Conservation (phyloP, 331 rosid genomes). For the Saraca asoca region DNA sequence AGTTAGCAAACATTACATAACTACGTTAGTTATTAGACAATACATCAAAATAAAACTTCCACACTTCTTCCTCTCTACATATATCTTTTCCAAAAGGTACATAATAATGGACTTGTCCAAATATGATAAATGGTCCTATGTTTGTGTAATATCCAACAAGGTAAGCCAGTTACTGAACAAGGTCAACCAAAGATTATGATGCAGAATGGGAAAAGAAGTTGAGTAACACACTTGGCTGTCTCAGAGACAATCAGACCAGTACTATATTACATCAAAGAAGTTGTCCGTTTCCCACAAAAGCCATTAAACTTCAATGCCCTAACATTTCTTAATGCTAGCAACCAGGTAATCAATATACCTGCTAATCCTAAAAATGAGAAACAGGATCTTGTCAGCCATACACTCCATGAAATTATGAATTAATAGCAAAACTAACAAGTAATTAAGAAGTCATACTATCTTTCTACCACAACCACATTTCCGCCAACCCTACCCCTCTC, state of each 20-base stretch:
- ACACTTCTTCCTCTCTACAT: background rate
- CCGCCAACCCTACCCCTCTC: background rate
- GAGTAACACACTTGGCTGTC: background rate
- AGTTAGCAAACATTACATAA: constrained; percentile 1
- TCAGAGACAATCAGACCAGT: background rate
- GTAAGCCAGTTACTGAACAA: constrained; percentile 4
- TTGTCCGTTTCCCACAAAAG: background rate
- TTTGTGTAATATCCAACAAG: background rate
- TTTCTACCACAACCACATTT: too few relatives aligned
- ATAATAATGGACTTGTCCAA: background rate
- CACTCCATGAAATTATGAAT: too few relatives aligned
- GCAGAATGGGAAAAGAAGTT: background rate
- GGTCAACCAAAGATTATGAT: constrained; percentile 20
- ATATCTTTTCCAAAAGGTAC: background rate
- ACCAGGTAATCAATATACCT: too few relatives aligned
- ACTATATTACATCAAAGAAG: too few relatives aligned
- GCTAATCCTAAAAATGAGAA: too few relatives aligned
- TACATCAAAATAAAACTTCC: background rate
- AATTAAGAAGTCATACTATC: background rate
- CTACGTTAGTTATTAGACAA: background rate
- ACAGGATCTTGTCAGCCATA: too few relatives aligned
- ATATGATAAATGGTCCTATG: background rate
- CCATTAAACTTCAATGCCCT: background rate
- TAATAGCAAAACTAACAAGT: too few relatives aligned
- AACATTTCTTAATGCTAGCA: too few relatives aligned